These are phyloP conservation scores for Yamadazyma oceani DNA, from an alignment of 1,139 yeast species.

Conservation along the genomic window DNA sequence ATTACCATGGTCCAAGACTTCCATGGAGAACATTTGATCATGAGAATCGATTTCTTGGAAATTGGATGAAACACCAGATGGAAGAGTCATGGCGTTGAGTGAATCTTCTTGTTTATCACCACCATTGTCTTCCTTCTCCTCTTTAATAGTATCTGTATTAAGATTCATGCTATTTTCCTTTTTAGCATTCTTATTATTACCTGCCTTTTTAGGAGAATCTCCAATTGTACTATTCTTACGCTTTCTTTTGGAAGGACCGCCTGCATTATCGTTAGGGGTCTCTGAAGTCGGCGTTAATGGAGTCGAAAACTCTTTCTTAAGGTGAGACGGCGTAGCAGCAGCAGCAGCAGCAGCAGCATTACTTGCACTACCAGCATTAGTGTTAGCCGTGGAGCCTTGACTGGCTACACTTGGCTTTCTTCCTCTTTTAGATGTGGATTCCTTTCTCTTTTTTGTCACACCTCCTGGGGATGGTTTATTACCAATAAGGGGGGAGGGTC, in stretches of 20 bases:
- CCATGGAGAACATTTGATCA: conserved; percentile 41
- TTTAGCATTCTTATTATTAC: conserved; percentile 17
- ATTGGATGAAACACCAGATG: conserved; percentile 24
- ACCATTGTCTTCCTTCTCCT: conserved; percentile 18
- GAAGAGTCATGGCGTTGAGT: conserved; percentile 19
- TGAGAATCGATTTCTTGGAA: conserved; percentile 29
- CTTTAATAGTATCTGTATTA: conserved; percentile 20
- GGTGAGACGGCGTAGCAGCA: conserved; percentile 26
- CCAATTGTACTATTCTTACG: conserved; percentile 27
- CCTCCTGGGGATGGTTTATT: conserved; percentile 40
- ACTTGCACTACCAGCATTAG: conserved; percentile 8
- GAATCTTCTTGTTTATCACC: conserved; percentile 18
- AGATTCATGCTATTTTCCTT: conserved; percentile 24
- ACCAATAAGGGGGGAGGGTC: conserved; percentile 23
- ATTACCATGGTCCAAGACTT: conserved; percentile 27
- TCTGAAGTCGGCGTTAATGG: conserved; percentile 49
- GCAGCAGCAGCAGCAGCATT: conserved; percentile 22
- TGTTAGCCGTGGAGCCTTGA: conserved; percentile 8
- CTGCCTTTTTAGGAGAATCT: conserved; percentile 39
- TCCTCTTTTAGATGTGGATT: conserved; percentile 32
- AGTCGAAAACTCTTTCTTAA: conserved; percentile 38
- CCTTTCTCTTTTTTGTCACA: conserved; percentile 27
- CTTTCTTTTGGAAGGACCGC: conserved; percentile 9
- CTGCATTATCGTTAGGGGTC: conserved; percentile 23
- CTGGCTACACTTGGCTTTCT: conserved; percentile 33